Base-by-base conservation (phyloP, 305 asterid genomes). In the Striga hermonthica region DNA sequence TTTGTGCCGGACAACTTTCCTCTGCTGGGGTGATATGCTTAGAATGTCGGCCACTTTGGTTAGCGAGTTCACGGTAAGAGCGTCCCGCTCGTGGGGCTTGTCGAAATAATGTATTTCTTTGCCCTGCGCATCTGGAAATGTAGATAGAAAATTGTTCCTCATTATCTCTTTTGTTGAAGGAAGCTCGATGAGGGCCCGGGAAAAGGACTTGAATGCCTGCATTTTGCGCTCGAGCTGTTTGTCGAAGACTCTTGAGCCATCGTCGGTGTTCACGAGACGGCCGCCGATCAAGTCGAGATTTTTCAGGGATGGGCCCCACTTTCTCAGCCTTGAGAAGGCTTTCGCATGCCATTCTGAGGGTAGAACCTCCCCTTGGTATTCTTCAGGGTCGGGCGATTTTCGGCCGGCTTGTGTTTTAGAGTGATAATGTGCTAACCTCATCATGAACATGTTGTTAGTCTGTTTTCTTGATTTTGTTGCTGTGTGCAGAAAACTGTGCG, bases 11-110 rank as follows among this genome's bases (percentile, higher is more conserved):
- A 90, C 88, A 66, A 77, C 78, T 80, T 89, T 89, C 84, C 90
- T 87, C 50, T 82, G 94, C 81, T 86, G 96, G 0, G 94, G 87
- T 0, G 94, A 84, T 45, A 89, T 72, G 74, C 81, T 68, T 81
- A 87, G 61, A 65, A 86, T 78, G 64, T 77, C 81, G 12, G 94
- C 74, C n/a, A 92, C 81, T 78, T 80, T 83, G 0, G 91, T 82
- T 50, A 90, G 76, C 1, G 95, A 89, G 72, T 65, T 81, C 61
- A 84, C 75, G 2, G 65, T 67, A 14, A 92, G 76, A 0, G 81
- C 74, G 7, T 78, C 87, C 66, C 87, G 75, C 66, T 89, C 96
- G 56, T 75, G 70, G 9, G 48, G 70, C 56, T 65, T 71, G 48
- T 79, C 50, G 62, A 92, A 90, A 62, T 68, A 74, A 35, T 47